These are phyloP conservation scores for Dictyostelium citrinum DNA, from an alignment of 78 protist species.

Conservation along the genomic window DNA sequence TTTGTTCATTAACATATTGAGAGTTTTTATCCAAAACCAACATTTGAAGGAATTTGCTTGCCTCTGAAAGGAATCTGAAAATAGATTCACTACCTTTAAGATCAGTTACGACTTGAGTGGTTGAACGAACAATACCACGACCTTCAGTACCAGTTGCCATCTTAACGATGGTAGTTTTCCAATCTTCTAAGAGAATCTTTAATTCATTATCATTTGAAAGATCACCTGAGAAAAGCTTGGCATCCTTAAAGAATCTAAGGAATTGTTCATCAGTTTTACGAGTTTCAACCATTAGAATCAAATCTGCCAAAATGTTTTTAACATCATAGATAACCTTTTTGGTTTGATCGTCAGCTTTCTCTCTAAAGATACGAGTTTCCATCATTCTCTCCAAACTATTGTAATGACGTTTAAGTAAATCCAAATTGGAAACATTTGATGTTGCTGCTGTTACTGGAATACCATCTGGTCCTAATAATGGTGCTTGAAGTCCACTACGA, in stretches of 20 bases:
- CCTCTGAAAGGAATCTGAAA: conserved; percentile 21
- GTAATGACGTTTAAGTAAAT: conserved; percentile 43
- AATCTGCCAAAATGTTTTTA: conserved; percentile 23
- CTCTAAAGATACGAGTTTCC: conserved; percentile 66
- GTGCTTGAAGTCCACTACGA: background rate
- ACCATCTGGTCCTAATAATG: conserved; percentile 35
- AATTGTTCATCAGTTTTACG: conserved; percentile 55
- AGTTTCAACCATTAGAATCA: conserved; percentile 46
- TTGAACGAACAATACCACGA: background rate
- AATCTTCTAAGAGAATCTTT: conserved; percentile 33
- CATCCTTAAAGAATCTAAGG: background rate
- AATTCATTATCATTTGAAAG: conserved; percentile 26
- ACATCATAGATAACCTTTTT: conserved; percentile 60
- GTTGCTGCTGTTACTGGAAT: conserved; percentile 25
- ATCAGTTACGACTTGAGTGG: background rate
- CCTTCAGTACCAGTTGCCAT: conserved; percentile 20
- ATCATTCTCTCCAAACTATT: conserved; percentile 48
- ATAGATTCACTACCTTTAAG: conserved; percentile 25
- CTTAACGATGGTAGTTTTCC: conserved; percentile 23
- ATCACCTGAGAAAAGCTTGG: conserved; percentile 30
- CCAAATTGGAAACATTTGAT: background rate
- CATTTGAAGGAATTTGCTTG: conserved; percentile 59
- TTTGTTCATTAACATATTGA: conserved; percentile 6
- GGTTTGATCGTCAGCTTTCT: conserved; percentile 31
- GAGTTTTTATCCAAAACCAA: conserved; percentile 17